Base-by-base conservation (phyloP, 2,329 filamentous ascomycete genomes). In the Cordyceps cateniannulata region DNA sequence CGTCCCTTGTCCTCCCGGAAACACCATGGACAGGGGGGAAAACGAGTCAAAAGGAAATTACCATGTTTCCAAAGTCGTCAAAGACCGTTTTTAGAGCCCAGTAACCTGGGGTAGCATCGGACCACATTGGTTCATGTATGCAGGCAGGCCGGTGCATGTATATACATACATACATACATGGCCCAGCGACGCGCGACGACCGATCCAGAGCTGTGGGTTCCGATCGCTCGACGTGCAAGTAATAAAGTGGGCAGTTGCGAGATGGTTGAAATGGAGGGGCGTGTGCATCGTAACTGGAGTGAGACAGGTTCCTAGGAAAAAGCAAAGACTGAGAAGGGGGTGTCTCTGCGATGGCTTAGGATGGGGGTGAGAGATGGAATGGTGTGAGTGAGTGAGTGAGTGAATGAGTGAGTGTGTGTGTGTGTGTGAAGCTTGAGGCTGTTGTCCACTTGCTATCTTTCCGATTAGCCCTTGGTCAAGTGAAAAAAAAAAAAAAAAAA, bases 21-120 rank as follows among this genome's bases (percentile, higher is more conserved):
- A 51, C 47, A 51, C 18, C 18, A 44, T 18, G 14, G 9, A 40
- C 38, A 40, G 3, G 38, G 38, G 22, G 32, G 49, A 5, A 27
- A 3, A 42, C 44, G 52, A 57, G 51, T 61, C 59, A 61, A 57
- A 61, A 61, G 18, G 52, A 61, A 45, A 61, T 57, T 51, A 35
- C 47, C 59, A 57, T 56, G 59, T 61, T 61, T 50, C 22, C 49
- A 52, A 44, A 51, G 56, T 59, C 57, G 48, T 35, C 48, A 45
- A 52, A 40, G 38, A 35, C 25, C 38, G 27, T 58, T 59, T 20
- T 44, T 42, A n/a, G 14, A 18, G 14, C 7, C 18, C 12, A 40
- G 38, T 16, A n/a, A n/a, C 42, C 42, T 44, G 42, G 38, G 24
- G 44, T 14, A 45, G 48, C 59, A 61, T 50, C 51, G 40, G 35